These are phyloP conservation scores for Fusarium neocosmosporiellum DNA, from an alignment of 2,329 filamentous ascomycete genomes.

Conservation along the genomic window DNA sequence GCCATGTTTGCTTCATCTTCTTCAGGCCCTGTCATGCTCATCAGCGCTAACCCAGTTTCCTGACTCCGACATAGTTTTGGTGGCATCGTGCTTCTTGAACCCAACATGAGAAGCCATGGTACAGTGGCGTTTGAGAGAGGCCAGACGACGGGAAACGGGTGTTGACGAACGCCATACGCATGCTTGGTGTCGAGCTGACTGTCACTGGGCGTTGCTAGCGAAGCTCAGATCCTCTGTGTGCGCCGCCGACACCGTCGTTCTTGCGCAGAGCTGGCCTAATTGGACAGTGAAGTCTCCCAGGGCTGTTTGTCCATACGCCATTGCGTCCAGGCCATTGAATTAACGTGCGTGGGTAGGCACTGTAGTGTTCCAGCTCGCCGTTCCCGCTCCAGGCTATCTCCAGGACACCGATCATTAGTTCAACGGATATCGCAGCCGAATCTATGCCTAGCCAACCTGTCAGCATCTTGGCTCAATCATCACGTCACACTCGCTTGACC, in stretches of 20 bases:
- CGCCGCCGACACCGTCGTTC: neutral
- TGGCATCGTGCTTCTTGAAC: neutral
- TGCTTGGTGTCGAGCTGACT: neutral
- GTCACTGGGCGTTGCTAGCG: neutral
- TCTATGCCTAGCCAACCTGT: slow-evolving; percentile 17
- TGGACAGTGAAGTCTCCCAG: neutral
- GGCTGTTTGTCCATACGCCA: neutral
- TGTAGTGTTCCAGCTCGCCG: slow-evolving; percentile 7
- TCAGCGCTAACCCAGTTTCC: neutral
- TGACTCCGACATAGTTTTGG: slow-evolving; percentile 16
- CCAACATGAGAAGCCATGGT: slow-evolving; percentile 8
- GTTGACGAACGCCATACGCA: slow-evolving; percentile 27
- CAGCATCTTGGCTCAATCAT: slow-evolving; percentile 25
- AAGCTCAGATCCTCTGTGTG: slow-evolving; percentile 10
- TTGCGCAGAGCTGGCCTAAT: neutral
- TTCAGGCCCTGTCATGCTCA: slow-evolving; percentile 13
- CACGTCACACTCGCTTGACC: slow-evolving; percentile 30
- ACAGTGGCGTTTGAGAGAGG: slow-evolving; percentile 8
- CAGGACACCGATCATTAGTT: slow-evolving; percentile 21
- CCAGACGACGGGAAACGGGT: slow-evolving; percentile 9
- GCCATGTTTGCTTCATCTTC: slow-evolving; percentile 10
- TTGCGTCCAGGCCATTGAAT: too few relatives aligned
- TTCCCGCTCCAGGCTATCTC: slow-evolving; percentile 28
- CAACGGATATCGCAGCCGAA: slow-evolving; percentile 25
- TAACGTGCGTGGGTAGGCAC: neutral